phyloP scores from a whole-genome alignment of 495 filamentous ascomycete genomes.

The Clohesyomyces aquaticus region DNA sequence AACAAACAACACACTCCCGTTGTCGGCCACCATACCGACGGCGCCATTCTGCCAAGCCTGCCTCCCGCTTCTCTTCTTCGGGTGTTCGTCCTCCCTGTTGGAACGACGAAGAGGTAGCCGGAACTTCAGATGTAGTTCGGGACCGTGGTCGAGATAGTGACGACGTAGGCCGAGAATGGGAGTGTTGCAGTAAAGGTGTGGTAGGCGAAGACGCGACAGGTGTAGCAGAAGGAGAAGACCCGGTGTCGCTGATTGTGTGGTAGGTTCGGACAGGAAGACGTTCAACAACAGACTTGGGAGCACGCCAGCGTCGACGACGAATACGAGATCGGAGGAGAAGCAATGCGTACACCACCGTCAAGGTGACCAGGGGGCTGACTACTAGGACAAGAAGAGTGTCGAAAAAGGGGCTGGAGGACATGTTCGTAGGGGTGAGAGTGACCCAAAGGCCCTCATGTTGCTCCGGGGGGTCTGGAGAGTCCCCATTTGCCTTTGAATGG shows the following conservation, averaged over 20 bases:
- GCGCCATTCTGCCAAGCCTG: constrained; percentile 61
- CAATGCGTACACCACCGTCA: constrained; percentile 90
- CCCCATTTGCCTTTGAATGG: constrained; percentile 16
- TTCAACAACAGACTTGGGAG: constrained; percentile 94
- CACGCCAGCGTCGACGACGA: constrained; percentile 87
- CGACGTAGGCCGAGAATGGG: constrained; percentile 35
- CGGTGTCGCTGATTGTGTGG: constrained; percentile 72
- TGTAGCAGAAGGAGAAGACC: constrained; percentile 59
- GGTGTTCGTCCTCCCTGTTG: constrained; percentile 34
- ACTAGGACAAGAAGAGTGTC: constrained; percentile 93
- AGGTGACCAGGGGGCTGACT: constrained; percentile 85
- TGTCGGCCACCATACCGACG: constrained; percentile 85
- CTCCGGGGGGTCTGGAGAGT: constrained; percentile 39
- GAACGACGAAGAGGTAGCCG: constrained; percentile 43
- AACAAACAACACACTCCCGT: constrained; percentile 93
- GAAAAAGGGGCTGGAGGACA: constrained; percentile 92
- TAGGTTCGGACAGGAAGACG: constrained; percentile 94
- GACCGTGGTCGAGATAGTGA: constrained; percentile 64
- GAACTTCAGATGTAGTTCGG: constrained; percentile 62
- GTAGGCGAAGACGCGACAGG: constrained; percentile 67
- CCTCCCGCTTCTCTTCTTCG: constrained; percentile 58
- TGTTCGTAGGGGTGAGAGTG: constrained; percentile 85
- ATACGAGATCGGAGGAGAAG: constrained; percentile 87
- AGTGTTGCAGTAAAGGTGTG: constrained; percentile 67
- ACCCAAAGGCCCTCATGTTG: constrained; percentile 91